These are phyloP conservation scores for Mycena filopes DNA, from an alignment of 768 basidiomycete genomes.

Conservation along the genomic window DNA sequence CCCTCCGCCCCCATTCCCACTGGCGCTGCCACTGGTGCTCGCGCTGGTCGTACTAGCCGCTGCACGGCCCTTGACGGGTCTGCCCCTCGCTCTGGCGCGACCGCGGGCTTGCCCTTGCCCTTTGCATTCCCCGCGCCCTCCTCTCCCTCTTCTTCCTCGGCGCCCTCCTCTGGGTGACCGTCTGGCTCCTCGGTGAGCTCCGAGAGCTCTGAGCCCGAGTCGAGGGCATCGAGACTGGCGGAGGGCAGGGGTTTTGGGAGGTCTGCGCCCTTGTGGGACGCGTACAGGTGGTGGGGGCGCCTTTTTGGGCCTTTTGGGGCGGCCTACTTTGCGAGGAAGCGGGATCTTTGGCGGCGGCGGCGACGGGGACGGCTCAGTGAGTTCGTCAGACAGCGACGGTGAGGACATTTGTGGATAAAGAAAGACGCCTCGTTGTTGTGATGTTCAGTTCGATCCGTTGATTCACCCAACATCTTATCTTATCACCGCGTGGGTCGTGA, in stretches of 20 bases:
- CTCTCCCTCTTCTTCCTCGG: constrained; percentile 38
- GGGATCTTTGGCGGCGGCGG: constrained; percentile 14
- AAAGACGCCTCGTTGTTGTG: background rate
- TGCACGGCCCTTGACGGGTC: constrained; percentile 27
- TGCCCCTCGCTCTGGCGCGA: constrained; percentile 27
- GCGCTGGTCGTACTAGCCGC: constrained; percentile 24
- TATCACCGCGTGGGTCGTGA: background rate
- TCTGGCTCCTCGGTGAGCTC: constrained; percentile 84
- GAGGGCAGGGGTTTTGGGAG: constrained; percentile 11
- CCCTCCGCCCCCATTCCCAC: constrained; percentile 33
- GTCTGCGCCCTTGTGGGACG: background rate
- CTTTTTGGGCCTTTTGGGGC: constrained; percentile 29
- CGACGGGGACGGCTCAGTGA: constrained; percentile 18
- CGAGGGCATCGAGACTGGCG: constrained; percentile 57
- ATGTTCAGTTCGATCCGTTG: background rate
- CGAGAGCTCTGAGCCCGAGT: constrained; percentile 77
- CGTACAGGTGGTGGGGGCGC: constrained; percentile 15
- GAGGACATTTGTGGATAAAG: constrained; percentile 11
- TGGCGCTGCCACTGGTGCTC: constrained; percentile 28
- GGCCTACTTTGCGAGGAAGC: constrained; percentile 18
- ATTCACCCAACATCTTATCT: constrained; percentile 10
- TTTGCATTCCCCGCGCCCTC: constrained; percentile 16
- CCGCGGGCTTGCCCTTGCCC: constrained; percentile 40
- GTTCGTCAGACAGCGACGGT: constrained; percentile 27
- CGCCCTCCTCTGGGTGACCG: constrained; percentile 39